Evolutionary conservation across 257 asterid species (phyloP).

Genomic region (Rubia yunnanensis): DNA sequence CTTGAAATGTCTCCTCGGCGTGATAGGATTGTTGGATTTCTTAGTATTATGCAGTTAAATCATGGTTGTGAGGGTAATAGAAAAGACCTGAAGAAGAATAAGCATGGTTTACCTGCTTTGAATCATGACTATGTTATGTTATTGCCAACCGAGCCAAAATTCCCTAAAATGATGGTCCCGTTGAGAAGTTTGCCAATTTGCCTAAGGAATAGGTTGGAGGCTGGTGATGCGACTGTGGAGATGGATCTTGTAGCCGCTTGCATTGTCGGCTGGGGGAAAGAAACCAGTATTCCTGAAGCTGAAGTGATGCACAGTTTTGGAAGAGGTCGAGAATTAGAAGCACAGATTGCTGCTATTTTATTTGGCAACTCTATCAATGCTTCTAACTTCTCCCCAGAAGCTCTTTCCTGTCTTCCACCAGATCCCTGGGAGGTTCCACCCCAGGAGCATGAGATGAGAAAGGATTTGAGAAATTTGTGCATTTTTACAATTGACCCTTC

Average conservation of each 20-base stretch:
- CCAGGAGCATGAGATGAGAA: constrained; percentile 47
- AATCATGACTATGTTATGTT: constrained; percentile 40
- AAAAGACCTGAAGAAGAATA: constrained; percentile 48
- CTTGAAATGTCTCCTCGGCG: constrained; percentile 53
- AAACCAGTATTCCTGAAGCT: constrained; percentile 54
- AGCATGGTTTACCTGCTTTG: constrained; percentile 19
- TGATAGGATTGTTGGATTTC: constrained; percentile 56
- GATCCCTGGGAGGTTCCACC: constrained; percentile 60
- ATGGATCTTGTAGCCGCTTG: constrained; percentile 66
- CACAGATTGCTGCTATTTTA: constrained; percentile 80
- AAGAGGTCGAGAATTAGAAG: constrained; percentile 64
- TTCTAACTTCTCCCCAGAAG: constrained; percentile 60
- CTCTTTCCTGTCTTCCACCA: constrained; percentile 51
- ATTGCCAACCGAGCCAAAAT: constrained; percentile 62
- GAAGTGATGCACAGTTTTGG: constrained; percentile 50
- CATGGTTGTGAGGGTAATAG: constrained; percentile 33
- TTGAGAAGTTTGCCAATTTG: constrained; percentile 43
- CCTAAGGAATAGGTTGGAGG: constrained; percentile 49
- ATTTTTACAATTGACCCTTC: constrained; percentile 79
- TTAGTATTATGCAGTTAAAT: constrained; percentile 61
- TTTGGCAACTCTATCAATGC: constrained; percentile 58
- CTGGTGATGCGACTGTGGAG: constrained; percentile 56
- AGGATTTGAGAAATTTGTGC: constrained; percentile 57
- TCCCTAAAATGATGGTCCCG: constrained; percentile 64
- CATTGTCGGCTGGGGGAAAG: constrained; percentile 74